Conservation (phyloP, 2,329 filamentous ascomycete genomes). For the Lizonia empirigonia region DNA sequence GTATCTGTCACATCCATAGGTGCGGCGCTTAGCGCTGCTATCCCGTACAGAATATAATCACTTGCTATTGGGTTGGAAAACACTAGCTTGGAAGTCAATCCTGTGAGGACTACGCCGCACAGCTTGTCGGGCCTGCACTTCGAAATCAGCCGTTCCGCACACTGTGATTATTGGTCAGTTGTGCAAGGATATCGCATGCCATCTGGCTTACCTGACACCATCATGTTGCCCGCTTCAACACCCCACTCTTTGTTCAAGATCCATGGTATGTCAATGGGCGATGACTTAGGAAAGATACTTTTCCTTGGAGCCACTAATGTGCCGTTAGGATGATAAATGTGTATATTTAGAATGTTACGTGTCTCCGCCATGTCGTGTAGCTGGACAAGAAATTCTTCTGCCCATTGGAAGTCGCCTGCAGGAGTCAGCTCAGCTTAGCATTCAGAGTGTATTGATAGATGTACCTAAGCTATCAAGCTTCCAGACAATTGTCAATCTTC, state of each 20-base stretch:
- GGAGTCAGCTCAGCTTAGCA: too few species aligned
- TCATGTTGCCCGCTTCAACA: background rate
- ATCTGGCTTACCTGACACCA: background rate
- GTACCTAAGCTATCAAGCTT: conserved; percentile 7
- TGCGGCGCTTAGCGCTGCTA: background rate
- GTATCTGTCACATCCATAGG: background rate
- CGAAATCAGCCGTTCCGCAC: background rate
- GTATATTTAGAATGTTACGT: background rate
- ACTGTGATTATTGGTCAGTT: background rate
- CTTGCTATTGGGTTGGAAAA: background rate
- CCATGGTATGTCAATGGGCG: background rate
- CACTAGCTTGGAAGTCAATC: background rate
- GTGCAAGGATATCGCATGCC: background rate
- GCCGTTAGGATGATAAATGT: background rate
- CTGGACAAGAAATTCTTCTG: background rate
- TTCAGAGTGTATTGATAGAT: background rate
- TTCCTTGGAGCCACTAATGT: background rate
- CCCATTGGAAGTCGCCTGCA: background rate
- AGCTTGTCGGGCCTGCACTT: background rate
- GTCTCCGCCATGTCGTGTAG: background rate
- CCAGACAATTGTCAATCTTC: conserved; percentile 14
- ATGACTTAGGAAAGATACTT: background rate
- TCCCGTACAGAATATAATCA: too few species aligned
- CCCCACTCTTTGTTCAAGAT: background rate
- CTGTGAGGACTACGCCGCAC: background rate